Percentiles rank a stretch among this genome's conserved stretches.
Evolutionary conservation across 2,329 filamentous ascomycete genomes (phyloP).

Genomic region (Pseudocercospora cruenta): DNA sequence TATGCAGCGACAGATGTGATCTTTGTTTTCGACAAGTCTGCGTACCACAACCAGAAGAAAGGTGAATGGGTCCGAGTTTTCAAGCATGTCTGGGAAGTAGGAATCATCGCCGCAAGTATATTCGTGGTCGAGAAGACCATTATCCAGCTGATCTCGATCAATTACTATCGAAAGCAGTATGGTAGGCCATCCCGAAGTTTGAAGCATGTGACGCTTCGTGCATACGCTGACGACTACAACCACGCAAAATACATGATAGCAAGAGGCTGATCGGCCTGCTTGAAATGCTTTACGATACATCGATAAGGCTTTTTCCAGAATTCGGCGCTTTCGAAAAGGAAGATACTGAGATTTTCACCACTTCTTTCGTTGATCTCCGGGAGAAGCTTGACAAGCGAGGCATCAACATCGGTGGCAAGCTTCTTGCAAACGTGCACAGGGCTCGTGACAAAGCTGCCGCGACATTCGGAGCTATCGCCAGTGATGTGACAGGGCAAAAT

Average conservation of each 20-base stretch:
- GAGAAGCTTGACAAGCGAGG: slow-evolving; percentile 45
- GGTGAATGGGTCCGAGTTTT: slow-evolving; percentile 42
- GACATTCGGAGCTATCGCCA: slow-evolving; percentile 79
- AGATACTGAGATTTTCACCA: slow-evolving; percentile 78
- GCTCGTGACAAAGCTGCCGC: slow-evolving; percentile 82
- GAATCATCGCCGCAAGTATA: slow-evolving; percentile 63
- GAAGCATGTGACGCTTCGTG: slow-evolving; percentile 40
- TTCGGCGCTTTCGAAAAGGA: slow-evolving; percentile 84
- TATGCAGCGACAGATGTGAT: slow-evolving; percentile 63
- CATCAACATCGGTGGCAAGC: slow-evolving; percentile 54
- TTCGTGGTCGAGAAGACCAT: slow-evolving; percentile 69
- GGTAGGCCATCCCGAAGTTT: slow-evolving; percentile 39
- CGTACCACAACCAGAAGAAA: slow-evolving; percentile 27
- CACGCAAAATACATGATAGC: slow-evolving; percentile 72
- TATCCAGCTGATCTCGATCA: slow-evolving; percentile 71
- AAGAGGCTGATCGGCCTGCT: slow-evolving; percentile 75
- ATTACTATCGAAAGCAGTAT: slow-evolving; percentile 74
- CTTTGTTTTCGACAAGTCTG: slow-evolving; percentile 24
- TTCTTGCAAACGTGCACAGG: slow-evolving; percentile 50
- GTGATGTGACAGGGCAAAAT: slow-evolving; percentile 85
- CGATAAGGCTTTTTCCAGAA: slow-evolving; percentile 76
- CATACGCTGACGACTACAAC: slow-evolving; percentile 27
- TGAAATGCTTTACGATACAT: slow-evolving; percentile 79
- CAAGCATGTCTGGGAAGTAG: slow-evolving; percentile 61
- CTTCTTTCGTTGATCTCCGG: slow-evolving; percentile 58